phyloP scores from a whole-genome alignment of 2,329 filamentous ascomycete species.

The Pseudopithomyces maydicus region DNA sequence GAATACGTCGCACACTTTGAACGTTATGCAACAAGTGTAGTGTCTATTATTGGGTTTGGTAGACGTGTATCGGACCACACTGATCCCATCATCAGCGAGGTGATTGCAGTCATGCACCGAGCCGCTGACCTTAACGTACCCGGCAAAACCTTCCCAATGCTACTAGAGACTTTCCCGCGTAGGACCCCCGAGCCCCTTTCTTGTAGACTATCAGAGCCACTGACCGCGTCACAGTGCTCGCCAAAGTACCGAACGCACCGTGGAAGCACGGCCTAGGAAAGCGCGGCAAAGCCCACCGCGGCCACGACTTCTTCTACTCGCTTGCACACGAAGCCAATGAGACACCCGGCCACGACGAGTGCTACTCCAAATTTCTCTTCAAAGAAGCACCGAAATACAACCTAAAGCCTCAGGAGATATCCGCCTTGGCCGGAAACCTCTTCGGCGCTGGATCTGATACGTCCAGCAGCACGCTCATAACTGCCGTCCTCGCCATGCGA shows the following conservation, averaged over 20 bases:
- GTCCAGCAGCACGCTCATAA: slow-evolving; percentile 41
- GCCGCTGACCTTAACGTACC: slow-evolving; percentile 58
- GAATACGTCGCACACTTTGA: slow-evolving; percentile 61
- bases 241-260: slow-evolving; percentile 36
- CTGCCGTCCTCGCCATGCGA: slow-evolving; percentile 39
- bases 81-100: slow-evolving; percentile 64
- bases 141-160: slow-evolving; percentile 62
- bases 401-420: slow-evolving; percentile 37
- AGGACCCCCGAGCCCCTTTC: slow-evolving; percentile 54
- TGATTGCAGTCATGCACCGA: slow-evolving; percentile 63
- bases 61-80: slow-evolving; percentile 55
- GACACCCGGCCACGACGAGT: slow-evolving; percentile 37
- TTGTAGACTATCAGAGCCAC: slow-evolving; percentile 37
- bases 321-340: slow-evolving; percentile 37
- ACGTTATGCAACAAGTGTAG: slow-evolving; percentile 59
- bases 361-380: slow-evolving; percentile 50
- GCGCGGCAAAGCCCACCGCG: slow-evolving; percentile 30
- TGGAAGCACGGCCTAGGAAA: slow-evolving; percentile 43
- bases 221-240: slow-evolving; percentile 20
- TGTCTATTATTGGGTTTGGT: slow-evolving; percentile 63
- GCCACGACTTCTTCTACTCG: slow-evolving; percentile 43
- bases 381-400: slow-evolving; percentile 37
- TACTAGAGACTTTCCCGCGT: slow-evolving; percentile 61
- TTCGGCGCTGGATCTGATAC: slow-evolving; percentile 43
- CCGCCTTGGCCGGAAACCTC: slow-evolving; percentile 36